Evolutionary conservation across 352 stramenopile genomes (phyloP), one percentile per base, ranked within the genome.

Genomic region (Phytophthora kernoviae): DNA sequence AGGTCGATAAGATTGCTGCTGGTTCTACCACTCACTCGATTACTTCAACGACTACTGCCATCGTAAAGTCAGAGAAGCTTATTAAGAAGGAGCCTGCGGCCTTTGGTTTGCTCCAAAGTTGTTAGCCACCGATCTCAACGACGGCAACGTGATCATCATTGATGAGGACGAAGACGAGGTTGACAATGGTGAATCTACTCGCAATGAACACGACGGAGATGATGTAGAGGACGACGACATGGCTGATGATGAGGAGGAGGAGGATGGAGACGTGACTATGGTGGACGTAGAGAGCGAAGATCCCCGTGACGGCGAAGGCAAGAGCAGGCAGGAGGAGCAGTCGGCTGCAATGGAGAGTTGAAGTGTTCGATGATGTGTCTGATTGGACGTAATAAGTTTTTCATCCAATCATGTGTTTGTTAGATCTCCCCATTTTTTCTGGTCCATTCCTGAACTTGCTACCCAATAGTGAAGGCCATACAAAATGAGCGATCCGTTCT

Each of bases 401-500:
- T 63, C 54, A 64, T 52, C 60, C 59, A 80, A 75, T 80, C 17
- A 62, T 15, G n/a, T 22, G 1, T 7, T n/a, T 22, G 2, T 17
- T n/a, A 12, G 33, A 12, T 39, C 9, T 12, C 33, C 12, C 6
- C 12, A 6, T 21, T 15, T 17, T 8, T 21, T 20, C 21, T 20
- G 4, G 41, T 22, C 54, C 33, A 67, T 54, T 68, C 46, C 8
- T 18, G 8, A 57, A 64, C 4, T n/a, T 41, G 32, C 42, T 21
- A 15, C 17, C 4, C 22, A 26, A 20, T 15, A 36, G 17, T 50
- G 40, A 17, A 62, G 41, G 47, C 26, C 42, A 40, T 32, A 18
- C 11, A 14, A 18, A 34, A 95, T 95, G 86, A 92, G 86, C 68
- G 86, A 95, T 55, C 86, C 86, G 54, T 93, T 95, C 71, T 93